Percentiles rank a stretch among this genome's conserved stretches.
Evolutionary conservation across 2,329 filamentous ascomycete genomes (phyloP).

Genomic region (Davidsoniella neocaledoniae): DNA sequence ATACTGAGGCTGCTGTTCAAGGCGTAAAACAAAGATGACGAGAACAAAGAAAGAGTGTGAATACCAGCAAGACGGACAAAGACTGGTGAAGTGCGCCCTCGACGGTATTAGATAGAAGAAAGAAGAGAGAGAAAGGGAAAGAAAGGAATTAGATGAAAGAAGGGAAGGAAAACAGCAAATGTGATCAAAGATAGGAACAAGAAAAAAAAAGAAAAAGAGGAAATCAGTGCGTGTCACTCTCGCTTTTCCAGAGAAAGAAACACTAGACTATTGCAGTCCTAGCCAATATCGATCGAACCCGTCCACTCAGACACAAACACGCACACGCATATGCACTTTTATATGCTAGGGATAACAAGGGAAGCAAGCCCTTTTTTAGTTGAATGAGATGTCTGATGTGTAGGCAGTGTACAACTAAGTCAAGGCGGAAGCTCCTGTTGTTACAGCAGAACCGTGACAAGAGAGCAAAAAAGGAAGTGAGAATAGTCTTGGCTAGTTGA

Average conservation of each 20-base stretch:
- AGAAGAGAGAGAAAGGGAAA: not conserved
- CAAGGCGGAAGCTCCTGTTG: too few species aligned
- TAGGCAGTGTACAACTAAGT: too few species aligned
- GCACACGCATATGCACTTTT: not conserved
- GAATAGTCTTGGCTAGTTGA: too few species aligned
- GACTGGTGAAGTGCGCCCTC: too few species aligned
- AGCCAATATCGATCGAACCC: too few species aligned
- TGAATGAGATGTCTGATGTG: too few species aligned
- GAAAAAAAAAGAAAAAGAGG: not conserved
- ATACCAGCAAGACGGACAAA: not conserved
- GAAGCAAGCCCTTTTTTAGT: too few species aligned
- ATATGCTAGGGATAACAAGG: not conserved
- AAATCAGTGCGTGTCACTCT: not conserved
- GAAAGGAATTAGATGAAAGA: not conserved
- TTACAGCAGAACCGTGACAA: too few species aligned
- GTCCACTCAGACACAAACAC: not conserved
- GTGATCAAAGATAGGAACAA: not conserved
- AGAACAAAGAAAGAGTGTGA: not conserved
- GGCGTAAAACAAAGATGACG: too few species aligned
- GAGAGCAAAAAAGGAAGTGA: too few species aligned
- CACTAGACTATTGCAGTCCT: not conserved
- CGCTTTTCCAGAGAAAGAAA: not conserved
- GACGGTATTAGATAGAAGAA: not conserved
- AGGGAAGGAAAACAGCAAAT: conserved; percentile 1
- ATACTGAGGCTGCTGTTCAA: too few species aligned